These are phyloP conservation scores for Venturia nashicola DNA, from an alignment of 2,329 filamentous ascomycete species.

Conservation along the genomic window DNA sequence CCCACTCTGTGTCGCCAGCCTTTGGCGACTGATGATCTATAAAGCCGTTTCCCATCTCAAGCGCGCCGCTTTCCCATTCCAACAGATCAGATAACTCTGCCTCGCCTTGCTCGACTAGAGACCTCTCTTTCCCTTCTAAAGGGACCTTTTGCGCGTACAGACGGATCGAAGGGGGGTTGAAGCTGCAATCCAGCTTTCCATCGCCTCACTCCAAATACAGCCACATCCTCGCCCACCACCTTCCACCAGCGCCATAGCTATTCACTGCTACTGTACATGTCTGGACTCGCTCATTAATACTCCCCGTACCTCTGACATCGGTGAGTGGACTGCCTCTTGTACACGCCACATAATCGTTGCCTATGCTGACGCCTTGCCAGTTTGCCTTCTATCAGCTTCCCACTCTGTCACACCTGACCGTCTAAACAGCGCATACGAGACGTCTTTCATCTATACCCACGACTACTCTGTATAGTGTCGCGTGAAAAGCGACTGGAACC, in stretches of 20 bases:
- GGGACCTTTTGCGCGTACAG: background rate
- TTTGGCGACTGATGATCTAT: background rate
- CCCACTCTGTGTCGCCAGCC: background rate
- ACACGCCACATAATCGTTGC: background rate
- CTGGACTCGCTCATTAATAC: background rate
- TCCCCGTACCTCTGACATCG: background rate
- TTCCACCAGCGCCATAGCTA: background rate
- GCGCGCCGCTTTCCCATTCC: background rate
- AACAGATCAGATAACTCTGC: background rate
- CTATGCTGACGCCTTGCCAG: constrained; percentile 1
- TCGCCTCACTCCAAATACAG: background rate
- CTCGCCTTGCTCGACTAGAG: background rate
- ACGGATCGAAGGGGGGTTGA: background rate
- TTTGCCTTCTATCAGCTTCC: background rate
- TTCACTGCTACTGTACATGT: background rate
- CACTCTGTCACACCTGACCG: background rate
- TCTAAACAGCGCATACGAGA: background rate
- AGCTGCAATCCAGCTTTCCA: background rate
- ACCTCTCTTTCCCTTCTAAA: background rate
- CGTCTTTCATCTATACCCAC: background rate
- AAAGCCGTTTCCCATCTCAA: background rate
- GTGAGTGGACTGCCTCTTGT: background rate
- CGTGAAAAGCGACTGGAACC: background rate
- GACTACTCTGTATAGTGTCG: background rate
- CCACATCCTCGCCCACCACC: background rate